Evolutionary conservation across 352 stramenopile species (phyloP), one percentile per base, ranked within the genome.

Genomic region (Sclerospora graminicola): DNA sequence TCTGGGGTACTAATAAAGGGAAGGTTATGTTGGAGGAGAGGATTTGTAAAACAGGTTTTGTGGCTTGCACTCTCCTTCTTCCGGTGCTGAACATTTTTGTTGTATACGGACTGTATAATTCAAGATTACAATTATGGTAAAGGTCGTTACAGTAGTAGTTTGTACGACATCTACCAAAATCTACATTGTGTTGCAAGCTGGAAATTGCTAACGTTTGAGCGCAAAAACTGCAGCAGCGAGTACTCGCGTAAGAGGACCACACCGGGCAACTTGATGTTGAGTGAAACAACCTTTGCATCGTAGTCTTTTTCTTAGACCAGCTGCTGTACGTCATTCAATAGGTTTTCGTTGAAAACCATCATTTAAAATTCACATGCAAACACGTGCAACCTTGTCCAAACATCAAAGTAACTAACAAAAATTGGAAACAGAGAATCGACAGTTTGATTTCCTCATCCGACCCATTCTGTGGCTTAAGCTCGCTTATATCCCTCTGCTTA

Each of bases 191-290:
- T n/a, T n/a, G n/a, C n/a, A n/a, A n/a, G n/a, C n/a, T n/a, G n/a
- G n/a, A n/a, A n/a, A n/a, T n/a, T n/a, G n/a, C n/a, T n/a, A n/a
- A 76, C 46, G 15, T 47, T 44, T 8, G 21, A 23, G 18, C 57
- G 67, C 44, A 91, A 53, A 45, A 84, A 66, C 9, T 83, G 63
- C 21, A 81, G 55, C 41, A 92, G 50, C 36, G 76, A 65, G 48
- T 84, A 86, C 54, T 92, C 77, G 30, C 80, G 72, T 42, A 91
- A 61, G 23, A 91, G 34, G 27, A 89, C 67, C 29, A 80, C 60
- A 54, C 80, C 87, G 13, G 77, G 77, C 42, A 91, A 44, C 54
- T 89, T 88, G 41, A 89, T 82, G 48, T 79, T 86, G 41, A 92
- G 72, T 21, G 74, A 57, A 31, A 92, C 89, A 15, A 66, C 50